These are phyloP conservation scores for Elsinoe perseae DNA, from an alignment of 2,329 filamentous ascomycete genomes.

Conservation along the genomic window DNA sequence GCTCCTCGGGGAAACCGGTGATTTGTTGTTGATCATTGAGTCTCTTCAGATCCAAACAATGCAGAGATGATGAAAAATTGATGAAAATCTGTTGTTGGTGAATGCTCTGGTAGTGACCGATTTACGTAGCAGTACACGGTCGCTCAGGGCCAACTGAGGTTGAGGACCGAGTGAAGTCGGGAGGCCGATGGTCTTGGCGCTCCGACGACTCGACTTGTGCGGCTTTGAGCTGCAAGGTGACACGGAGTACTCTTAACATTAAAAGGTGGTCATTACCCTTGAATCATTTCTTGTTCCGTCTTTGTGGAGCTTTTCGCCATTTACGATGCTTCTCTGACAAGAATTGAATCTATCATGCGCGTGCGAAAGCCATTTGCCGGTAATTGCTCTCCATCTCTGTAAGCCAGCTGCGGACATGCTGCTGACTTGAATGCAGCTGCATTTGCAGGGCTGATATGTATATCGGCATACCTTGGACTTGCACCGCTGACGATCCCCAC, in stretches of 20 bases:
- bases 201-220: slow-evolving; percentile 13
- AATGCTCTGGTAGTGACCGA: slow-evolving; percentile 8
- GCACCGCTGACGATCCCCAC: slow-evolving; percentile 48
- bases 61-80: slow-evolving; percentile 13
- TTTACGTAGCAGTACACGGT: slow-evolving; percentile 30
- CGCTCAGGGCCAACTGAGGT: slow-evolving; percentile 32
- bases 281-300: background rate
- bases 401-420: slow-evolving; percentile 16
- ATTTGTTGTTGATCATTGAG: slow-evolving; percentile 16
- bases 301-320: slow-evolving; percentile 24
- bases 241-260: background rate
- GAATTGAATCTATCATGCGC: slow-evolving; percentile 51
- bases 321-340: slow-evolving; percentile 27
- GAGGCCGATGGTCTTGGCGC: slow-evolving; percentile 16
- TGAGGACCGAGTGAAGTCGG: slow-evolving; percentile 24
- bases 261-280: background rate
- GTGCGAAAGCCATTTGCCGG: slow-evolving; percentile 85
- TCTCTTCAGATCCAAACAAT: slow-evolving; percentile 9
- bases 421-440: slow-evolving; percentile 28
- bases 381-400: slow-evolving; percentile 38
- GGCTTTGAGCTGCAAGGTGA: slow-evolving; percentile 11
- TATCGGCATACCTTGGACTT: slow-evolving; percentile 69
- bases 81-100: slow-evolving; percentile 6
- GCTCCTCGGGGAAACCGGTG: slow-evolving; percentile 15
- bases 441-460: slow-evolving; percentile 57